Evolutionary conservation across 2,329 filamentous ascomycete species (phyloP).

Genomic region (Furcasterigmium sp.): DNA sequence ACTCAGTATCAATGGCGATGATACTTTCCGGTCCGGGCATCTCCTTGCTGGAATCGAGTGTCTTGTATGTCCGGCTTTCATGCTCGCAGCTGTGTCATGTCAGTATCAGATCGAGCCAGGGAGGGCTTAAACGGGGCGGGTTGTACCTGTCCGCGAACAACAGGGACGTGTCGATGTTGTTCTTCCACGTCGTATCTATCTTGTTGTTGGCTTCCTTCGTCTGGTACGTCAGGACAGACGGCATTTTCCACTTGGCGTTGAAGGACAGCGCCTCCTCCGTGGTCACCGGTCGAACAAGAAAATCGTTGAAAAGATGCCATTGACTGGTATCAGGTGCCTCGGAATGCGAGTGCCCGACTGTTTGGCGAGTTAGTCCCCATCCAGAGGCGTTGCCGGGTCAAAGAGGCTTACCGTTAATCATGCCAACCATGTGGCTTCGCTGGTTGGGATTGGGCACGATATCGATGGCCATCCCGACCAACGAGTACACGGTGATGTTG

Average conservation of each 20-base stretch:
- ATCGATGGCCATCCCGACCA: constrained; percentile 84
- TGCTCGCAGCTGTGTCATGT: constrained; percentile 30
- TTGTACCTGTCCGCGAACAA: constrained; percentile 66
- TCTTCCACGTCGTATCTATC: constrained; percentile 83
- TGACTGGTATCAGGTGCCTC: constrained; percentile 56
- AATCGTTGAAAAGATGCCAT: constrained; percentile 98
- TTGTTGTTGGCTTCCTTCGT: constrained; percentile 73
- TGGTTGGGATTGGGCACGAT: constrained; percentile 82
- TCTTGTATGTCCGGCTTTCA: constrained; percentile 51
- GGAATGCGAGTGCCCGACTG: constrained; percentile 62
- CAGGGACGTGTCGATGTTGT: constrained; percentile 74
- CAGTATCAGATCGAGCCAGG: constrained; percentile 10
- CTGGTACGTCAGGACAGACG: constrained; percentile 84
- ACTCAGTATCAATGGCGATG: constrained; percentile 91
- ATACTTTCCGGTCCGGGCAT: constrained; percentile 66
- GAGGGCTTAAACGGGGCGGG: not conserved
- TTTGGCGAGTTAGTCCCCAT: too few species aligned
- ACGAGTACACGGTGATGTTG: constrained; percentile 81
- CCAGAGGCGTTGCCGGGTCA: too few species aligned
- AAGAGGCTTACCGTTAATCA: constrained; percentile 65
- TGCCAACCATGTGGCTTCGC: constrained; percentile 84
- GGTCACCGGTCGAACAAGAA: constrained; percentile 76
- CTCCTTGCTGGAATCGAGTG: constrained; percentile 55
- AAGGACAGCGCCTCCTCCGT: constrained; percentile 84
- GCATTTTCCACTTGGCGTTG: constrained; percentile 87